These are phyloP conservation scores for Trametes sanguinea DNA, from an alignment of 768 basidiomycete genomes.

Conservation along the genomic window DNA sequence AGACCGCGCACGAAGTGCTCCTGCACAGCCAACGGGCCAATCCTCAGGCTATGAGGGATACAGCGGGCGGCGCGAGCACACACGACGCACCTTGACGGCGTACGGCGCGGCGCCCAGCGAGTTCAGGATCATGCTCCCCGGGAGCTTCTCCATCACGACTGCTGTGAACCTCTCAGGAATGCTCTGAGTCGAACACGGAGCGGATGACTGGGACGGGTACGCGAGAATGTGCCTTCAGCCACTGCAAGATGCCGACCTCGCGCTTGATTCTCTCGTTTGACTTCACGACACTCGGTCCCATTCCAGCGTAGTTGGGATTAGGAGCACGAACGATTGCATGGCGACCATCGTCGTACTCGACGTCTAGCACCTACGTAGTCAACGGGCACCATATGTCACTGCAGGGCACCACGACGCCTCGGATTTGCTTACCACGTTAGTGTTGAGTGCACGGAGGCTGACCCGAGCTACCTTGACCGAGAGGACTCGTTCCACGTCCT, in stretches of 20 bases:
- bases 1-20: slow-evolving; percentile 5
- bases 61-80: too few relatives aligned
- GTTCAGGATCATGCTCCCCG: neutral
- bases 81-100: neutral
- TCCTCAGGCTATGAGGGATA: too few relatives aligned
- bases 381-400: too few relatives aligned
- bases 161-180: neutral
- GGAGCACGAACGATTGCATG: slow-evolving; percentile 4
- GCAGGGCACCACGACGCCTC: too few relatives aligned
- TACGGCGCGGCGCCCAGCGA: neutral
- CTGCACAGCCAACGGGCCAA: neutral
- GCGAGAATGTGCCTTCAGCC: slow-evolving; percentile 4
- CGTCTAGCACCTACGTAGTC: neutral
- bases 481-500: too few relatives aligned
- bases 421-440: neutral
- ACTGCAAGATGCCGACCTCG: slow-evolving; percentile 8
- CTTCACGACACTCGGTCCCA: neutral
- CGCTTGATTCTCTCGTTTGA: neutral
- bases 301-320: neutral
- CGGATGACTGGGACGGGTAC: neutral
- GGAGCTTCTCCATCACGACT: neutral
- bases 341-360: neutral
- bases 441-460: too few relatives aligned
- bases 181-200: neutral
- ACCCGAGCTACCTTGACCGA: too few relatives aligned